A percentile compares a stretch with the other conserved stretches of the same genome.
These are phyloP conservation scores for Tagetes patula DNA, from an alignment of 129 eudicot species.

Conservation along the genomic window DNA sequence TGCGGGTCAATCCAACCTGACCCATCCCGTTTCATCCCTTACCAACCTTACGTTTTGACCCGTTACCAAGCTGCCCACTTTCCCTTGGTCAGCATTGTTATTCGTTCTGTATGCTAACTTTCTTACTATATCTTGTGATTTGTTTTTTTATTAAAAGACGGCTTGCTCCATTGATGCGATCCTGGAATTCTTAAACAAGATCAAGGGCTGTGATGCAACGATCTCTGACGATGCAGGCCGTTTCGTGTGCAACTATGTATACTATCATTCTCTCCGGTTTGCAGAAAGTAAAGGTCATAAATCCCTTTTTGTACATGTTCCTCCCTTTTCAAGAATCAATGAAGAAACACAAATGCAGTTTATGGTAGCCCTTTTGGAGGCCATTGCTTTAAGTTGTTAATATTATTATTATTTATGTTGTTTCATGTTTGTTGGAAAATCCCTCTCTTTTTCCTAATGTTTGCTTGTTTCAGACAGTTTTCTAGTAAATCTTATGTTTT, in stretches of 20 bases:
- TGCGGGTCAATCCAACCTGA: too few relatives aligned
- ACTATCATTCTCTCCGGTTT: constrained; percentile 68
- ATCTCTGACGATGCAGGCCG: constrained; percentile 64
- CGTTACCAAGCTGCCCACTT: not conserved
- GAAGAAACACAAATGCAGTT: constrained; percentile 64
- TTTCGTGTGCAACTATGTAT: constrained; percentile 69
- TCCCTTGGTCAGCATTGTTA: not conserved
- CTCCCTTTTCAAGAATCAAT: constrained; percentile 53
- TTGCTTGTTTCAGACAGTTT: not conserved
- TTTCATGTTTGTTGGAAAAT: constrained; percentile 17
- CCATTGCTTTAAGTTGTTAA: constrained; percentile 49
- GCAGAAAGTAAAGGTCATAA: constrained; percentile 68
- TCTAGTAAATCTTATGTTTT: not conserved
- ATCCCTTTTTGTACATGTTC: constrained; percentile 71
- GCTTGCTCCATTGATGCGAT: constrained; percentile 46
- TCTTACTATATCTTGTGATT: not conserved
- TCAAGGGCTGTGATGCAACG: constrained; percentile 43
- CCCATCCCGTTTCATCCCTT: too few relatives aligned
- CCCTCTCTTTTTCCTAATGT: not conserved
- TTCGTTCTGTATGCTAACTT: constrained; percentile 1
- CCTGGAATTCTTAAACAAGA: constrained; percentile 33
- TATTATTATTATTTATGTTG: constrained; percentile 6
- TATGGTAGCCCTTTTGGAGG: constrained; percentile 50
- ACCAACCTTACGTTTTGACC: too few relatives aligned
- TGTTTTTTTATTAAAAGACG: constrained; percentile 39